Evolutionary conservation across 805 yeast genomes (phyloP).

Genomic region (Candida suzukii): DNA sequence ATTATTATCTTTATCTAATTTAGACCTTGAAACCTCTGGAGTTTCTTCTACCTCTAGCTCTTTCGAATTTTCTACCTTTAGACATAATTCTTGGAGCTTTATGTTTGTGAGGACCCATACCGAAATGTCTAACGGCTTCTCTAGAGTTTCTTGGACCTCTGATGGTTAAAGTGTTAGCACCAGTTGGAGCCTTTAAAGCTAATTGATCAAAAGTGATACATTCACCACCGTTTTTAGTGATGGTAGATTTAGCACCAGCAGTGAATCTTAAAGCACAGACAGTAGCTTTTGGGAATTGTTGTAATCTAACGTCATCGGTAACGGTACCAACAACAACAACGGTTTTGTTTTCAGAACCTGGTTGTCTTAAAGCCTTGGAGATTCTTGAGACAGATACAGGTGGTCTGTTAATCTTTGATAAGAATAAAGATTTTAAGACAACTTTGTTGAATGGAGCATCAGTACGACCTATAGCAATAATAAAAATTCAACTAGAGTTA

Average conservation of each 20-base stretch:
- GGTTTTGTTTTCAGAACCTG: constrained; percentile 84
- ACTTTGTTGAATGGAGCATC: constrained; percentile 99
- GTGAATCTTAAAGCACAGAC: constrained; percentile 99
- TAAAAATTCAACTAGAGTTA: constrained; percentile 18
- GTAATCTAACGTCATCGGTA: constrained; percentile 94
- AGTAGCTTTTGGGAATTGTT: constrained; percentile 92
- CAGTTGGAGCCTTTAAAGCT: constrained; percentile 99
- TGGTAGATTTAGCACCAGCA: constrained; percentile 97
- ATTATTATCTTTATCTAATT: constrained; percentile 21
- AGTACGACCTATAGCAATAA: constrained; percentile 96
- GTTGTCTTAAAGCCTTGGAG: constrained; percentile 71
- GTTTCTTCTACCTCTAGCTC: constrained; percentile 99
- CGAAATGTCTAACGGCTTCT: constrained; percentile 99
- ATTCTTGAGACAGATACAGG: constrained; percentile 96
- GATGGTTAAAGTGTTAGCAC: constrained; percentile 95
- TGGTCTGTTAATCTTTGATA: constrained; percentile 99
- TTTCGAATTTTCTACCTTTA: constrained; percentile 99
- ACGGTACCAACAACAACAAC: constrained; percentile 99
- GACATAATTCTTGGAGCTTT: constrained; percentile 98
- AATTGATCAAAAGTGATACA: constrained; percentile 98
- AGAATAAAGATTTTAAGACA: constrained; percentile 87
- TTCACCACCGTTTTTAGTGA: constrained; percentile 99
- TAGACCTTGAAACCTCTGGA: constrained; percentile 99
- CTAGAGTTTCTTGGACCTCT: constrained; percentile 99
- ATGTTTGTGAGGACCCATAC: constrained; percentile 99